Evolutionary conservation across 352 stramenopile species (phyloP).

Genomic region (Phytophthora agathidicida): DNA sequence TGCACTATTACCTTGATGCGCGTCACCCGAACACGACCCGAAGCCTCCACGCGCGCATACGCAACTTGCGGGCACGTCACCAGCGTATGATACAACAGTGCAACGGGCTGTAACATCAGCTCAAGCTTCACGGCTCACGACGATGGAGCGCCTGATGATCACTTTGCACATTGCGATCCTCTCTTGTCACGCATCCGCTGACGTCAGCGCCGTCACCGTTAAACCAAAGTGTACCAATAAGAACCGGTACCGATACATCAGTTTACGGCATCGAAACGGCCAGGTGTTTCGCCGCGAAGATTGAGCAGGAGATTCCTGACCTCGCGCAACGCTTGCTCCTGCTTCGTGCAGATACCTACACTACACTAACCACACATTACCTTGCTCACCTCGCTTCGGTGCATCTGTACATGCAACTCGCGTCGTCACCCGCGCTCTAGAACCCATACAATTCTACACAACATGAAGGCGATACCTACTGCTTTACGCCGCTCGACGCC

Average conservation of each 20-base stretch:
- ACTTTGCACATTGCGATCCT: no score
- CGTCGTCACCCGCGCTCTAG: conserved; percentile 2
- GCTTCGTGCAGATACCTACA: background rate
- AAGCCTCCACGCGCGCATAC: background rate
- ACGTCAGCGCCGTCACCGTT: no score
- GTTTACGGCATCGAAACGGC: conserved; percentile 21
- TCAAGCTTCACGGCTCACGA: background rate
- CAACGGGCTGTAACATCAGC: background rate
- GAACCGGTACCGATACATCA: conserved; percentile 2
- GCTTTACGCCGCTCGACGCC: conserved; percentile 9
- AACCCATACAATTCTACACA: background rate
- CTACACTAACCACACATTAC: background rate
- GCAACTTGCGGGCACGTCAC: conserved; percentile 9
- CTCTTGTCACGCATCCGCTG: no score
- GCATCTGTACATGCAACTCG: conserved; percentile 16
- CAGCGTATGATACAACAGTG: conserved; percentile 1
- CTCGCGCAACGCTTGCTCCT: conserved; percentile 3
- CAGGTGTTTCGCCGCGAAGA: conserved; percentile 18
- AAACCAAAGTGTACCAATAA: background rate
- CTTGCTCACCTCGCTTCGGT: background rate
- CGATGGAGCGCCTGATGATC: background rate
- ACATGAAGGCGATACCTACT: conserved; percentile 21
- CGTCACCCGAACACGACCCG: background rate
- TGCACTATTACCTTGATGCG: background rate
- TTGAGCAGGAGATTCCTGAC: background rate